Evolutionary conservation across 495 filamentous ascomycete species (phyloP).

Genomic region (Podospora pseudoanserina): DNA sequence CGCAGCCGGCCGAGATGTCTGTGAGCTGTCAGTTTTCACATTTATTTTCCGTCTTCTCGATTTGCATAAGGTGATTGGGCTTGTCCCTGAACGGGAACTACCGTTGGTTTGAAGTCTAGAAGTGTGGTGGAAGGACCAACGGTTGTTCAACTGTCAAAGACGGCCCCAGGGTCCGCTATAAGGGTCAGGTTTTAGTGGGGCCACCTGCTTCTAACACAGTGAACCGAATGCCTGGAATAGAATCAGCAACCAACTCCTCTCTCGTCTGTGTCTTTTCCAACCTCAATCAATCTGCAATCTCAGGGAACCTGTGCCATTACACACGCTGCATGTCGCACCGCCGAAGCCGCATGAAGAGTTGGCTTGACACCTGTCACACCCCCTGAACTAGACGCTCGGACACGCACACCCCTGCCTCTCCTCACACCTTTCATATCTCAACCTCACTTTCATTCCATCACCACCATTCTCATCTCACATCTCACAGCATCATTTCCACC

Average conservation of each 20-base stretch:
- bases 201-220: background rate
- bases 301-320: background rate
- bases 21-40: conserved; percentile 9
- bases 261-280: no score
- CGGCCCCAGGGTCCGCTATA: no score
- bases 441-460: background rate
- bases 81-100: background rate
- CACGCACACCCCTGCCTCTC: background rate
- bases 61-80: background rate
- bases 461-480: background rate
- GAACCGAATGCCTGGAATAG: background rate
- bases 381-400: background rate
- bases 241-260: background rate
- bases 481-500: background rate
- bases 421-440: conserved; percentile 8
- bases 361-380: background rate
- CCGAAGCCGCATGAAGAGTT: background rate
- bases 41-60: background rate
- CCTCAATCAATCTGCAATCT: no score
- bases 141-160: background rate
- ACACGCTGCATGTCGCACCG: background rate
- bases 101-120: no score
- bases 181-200: background rate
- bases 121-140: background rate
- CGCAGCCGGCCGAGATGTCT: background rate